Evolutionary conservation across 2,329 filamentous ascomycete genomes (phyloP).

Genomic region (Arthrobotrys sinensis): DNA sequence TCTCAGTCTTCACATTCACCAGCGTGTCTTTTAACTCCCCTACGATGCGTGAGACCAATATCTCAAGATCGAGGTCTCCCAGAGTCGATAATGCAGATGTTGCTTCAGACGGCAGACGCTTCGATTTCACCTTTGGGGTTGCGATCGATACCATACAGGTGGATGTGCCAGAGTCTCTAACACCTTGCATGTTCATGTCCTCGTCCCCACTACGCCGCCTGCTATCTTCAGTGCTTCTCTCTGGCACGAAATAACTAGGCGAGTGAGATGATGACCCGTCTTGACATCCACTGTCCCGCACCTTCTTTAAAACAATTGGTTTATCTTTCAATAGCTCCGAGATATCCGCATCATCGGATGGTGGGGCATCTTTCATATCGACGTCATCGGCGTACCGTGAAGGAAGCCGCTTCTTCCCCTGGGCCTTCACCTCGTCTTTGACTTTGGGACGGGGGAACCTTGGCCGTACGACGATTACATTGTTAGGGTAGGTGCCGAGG

Average conservation of each 20-base stretch:
- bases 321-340: slow-evolving; percentile 16
- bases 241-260: background rate
- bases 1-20: background rate
- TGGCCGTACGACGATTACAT: slow-evolving; percentile 9
- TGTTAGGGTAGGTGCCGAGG: slow-evolving; percentile 37
- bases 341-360: background rate
- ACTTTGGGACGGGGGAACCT: background rate
- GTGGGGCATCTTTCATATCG: slow-evolving; percentile 3
- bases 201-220: background rate
- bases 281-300: slow-evolving; percentile 15
- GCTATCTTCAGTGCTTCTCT: background rate
- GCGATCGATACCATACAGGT: slow-evolving; percentile 2
- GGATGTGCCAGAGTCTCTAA: background rate
- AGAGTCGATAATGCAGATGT: background rate
- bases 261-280: slow-evolving; percentile 2
- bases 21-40: background rate
- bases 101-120: background rate
- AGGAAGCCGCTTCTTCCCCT: background rate
- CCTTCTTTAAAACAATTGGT: background rate
- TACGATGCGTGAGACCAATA: slow-evolving; percentile 8
- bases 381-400: background rate
- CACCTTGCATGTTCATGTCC: background rate
- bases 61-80: background rate
- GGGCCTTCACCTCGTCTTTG: background rate
- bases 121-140: background rate